A percentile compares a stretch with the other conserved stretches of the same genome.
phyloP scores from a whole-genome alignment of 192 early-diverging fungal genomes.

The Kickxella alabastrina region DNA sequence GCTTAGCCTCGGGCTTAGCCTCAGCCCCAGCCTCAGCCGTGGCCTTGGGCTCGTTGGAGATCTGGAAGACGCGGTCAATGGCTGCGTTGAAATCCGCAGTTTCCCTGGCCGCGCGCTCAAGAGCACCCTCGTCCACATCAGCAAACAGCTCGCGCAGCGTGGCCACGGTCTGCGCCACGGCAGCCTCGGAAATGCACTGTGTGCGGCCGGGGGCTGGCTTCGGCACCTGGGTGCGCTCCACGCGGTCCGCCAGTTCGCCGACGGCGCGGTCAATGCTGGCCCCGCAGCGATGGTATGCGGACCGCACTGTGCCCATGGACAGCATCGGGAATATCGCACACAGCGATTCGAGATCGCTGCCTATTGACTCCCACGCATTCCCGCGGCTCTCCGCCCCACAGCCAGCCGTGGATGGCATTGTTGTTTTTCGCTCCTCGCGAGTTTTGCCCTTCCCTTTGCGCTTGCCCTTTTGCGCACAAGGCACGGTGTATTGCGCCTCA shows the following conservation, averaged over 20 bases:
- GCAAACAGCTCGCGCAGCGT: constrained; percentile 24
- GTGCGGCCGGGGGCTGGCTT: too few relatives aligned
- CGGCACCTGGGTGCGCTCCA: too few relatives aligned
- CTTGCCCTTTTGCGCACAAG: constrained; percentile 1
- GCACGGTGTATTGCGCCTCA: constrained; percentile 26
- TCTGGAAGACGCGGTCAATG: constrained; percentile 13
- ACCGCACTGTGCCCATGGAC: constrained; percentile 15
- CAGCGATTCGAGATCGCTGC: constrained; percentile 21
- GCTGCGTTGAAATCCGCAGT: constrained; percentile 16
- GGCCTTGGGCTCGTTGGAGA: neutral
- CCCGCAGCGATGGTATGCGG: constrained; percentile 33
- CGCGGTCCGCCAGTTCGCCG: constrained; percentile 1
- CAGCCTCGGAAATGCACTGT: too few relatives aligned
- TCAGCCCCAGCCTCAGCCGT: neutral
- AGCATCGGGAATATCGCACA: constrained; percentile 37
- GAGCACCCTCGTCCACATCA: constrained; percentile 3
- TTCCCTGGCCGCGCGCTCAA: constrained; percentile 18
- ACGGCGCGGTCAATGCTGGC: constrained; percentile 17
- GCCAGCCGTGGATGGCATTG: too few relatives aligned
- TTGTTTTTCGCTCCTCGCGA: too few relatives aligned
- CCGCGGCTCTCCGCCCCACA: neutral
- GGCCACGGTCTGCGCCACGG: neutral
- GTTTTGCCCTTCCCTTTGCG: neutral
- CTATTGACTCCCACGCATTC: constrained; percentile 43
- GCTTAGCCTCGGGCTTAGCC: too few relatives aligned